Conservation (phyloP, 306 rosid species). For the Castanea sativa region DNA sequence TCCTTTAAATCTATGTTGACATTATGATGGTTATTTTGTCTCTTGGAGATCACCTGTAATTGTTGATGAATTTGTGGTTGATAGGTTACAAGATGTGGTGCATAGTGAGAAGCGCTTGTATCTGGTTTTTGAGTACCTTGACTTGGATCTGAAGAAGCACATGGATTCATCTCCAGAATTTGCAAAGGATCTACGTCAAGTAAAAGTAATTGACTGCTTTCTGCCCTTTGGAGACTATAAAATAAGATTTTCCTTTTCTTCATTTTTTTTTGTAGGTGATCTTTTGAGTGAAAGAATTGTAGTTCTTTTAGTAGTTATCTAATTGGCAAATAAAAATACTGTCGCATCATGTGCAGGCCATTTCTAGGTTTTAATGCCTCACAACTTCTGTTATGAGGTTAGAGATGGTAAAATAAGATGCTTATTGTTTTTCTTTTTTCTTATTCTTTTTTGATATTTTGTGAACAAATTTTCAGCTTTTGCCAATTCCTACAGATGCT, state of each 20-base stretch:
- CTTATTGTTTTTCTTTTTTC: background rate
- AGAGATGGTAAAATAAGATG: background rate
- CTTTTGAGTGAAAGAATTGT: background rate
- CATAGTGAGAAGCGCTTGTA: slow-evolving; percentile 91
- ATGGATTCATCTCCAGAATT: slow-evolving; percentile 98
- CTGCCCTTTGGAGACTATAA: slow-evolving; percentile 2
- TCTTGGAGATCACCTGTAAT: slow-evolving; percentile 3
- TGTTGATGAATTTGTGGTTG: slow-evolving; percentile 32
- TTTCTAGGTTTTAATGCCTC: background rate
- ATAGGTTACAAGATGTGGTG: slow-evolving; percentile 90
- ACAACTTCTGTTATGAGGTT: background rate
- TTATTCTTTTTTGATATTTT: background rate
- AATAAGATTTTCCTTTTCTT: background rate
- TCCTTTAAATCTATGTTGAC: background rate
- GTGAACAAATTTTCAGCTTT: background rate
- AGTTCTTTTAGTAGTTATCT: background rate
- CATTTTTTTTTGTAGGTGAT: background rate
- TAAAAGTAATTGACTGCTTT: slow-evolving; percentile 53
- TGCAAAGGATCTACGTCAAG: slow-evolving; percentile 76
- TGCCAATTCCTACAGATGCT: background rate
- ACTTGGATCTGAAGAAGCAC: slow-evolving; percentile 95
- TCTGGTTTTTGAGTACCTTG: slow-evolving; percentile 94
- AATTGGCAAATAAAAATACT: background rate
- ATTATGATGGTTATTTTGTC: background rate
- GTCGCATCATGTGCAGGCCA: background rate